These are phyloP conservation scores for Akanthomyces uredinophilus DNA, from an alignment of 2,329 filamentous ascomycete genomes.

Conservation along the genomic window DNA sequence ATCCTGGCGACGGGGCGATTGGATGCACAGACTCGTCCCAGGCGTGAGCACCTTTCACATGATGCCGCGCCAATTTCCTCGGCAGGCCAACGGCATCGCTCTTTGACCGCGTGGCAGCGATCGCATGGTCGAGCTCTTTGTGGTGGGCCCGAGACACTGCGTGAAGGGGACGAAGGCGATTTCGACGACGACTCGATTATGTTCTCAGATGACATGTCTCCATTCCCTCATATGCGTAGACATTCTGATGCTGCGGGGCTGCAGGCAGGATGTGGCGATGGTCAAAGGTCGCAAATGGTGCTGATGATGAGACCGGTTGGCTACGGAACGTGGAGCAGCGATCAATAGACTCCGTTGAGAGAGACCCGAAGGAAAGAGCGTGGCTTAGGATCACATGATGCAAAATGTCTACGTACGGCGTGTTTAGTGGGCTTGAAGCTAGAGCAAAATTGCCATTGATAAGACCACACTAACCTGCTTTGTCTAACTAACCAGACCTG, in stretches of 20 bases:
- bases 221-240: not conserved
- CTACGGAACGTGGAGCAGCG: too few relatives aligned
- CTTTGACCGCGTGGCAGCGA: conserved; percentile 15
- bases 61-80: not conserved
- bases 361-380: too few relatives aligned
- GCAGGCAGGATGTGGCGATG: not conserved
- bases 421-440: too few relatives aligned
- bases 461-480: too few relatives aligned
- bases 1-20: not conserved
- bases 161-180: not conserved
- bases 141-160: not conserved
- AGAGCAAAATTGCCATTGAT: too few relatives aligned
- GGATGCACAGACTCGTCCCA: not conserved
- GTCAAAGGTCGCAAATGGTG: too few relatives aligned
- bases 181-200: not conserved
- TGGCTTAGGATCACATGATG: too few relatives aligned
- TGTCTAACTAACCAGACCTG: too few relatives aligned
- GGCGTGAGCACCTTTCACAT: conserved; percentile 11
- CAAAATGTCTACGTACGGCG: too few relatives aligned
- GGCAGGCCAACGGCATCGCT: conserved; percentile 8
- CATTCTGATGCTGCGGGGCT: not conserved
- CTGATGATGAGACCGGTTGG: too few relatives aligned
- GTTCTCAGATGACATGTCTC: not conserved
- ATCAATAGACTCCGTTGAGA: too few relatives aligned
- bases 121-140: conserved; percentile 2